A percentile compares a stretch with the other conserved stretches of the same genome.
phyloP scores from a whole-genome alignment of 495 filamentous ascomycete species.

The Stereocaulon alpinum region DNA sequence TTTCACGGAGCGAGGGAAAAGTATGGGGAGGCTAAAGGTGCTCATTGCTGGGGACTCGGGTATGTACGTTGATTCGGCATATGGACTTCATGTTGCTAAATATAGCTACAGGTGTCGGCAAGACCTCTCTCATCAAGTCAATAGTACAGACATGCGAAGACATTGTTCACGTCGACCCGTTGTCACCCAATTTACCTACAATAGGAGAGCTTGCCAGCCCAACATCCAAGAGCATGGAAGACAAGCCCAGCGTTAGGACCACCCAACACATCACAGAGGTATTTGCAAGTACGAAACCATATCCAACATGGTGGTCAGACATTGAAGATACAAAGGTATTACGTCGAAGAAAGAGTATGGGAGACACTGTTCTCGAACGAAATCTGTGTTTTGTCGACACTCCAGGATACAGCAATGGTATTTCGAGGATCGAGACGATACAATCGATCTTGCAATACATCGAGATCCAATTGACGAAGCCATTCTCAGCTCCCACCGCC shows the following conservation, averaged over 20 bases:
- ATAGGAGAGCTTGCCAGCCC: constrained; percentile 21
- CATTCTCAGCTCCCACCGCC: constrained; percentile 45
- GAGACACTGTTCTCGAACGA: constrained; percentile 75
- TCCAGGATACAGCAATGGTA: constrained; percentile 54
- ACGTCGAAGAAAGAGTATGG: constrained; percentile 65
- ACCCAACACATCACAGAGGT: constrained; percentile 63
- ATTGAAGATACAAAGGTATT: constrained; percentile 62
- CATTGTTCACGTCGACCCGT: constrained; percentile 88
- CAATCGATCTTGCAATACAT: constrained; percentile 65
- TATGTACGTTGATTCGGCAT: constrained; percentile 30
- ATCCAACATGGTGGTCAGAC: constrained; percentile 93
- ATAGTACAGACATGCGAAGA: constrained; percentile 93
- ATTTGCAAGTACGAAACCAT: constrained; percentile 85
- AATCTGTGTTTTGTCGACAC: constrained; percentile 97
- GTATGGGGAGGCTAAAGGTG: constrained; percentile 77
- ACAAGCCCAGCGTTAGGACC: constrained; percentile 24
- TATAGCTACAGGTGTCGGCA: constrained; percentile 49
- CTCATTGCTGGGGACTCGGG: constrained; percentile 77
- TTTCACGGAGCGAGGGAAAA: constrained; percentile 79
- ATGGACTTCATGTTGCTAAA: constrained; percentile 7
- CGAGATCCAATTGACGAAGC: constrained; percentile 58
- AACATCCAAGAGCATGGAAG: constrained; percentile 25
- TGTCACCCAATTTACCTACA: constrained; percentile 37
- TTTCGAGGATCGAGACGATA: constrained; percentile 56
- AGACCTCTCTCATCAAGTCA: constrained; percentile 84